Evolutionary conservation across 2,329 filamentous ascomycete species (phyloP).

Genomic region (Didymella exigua): DNA sequence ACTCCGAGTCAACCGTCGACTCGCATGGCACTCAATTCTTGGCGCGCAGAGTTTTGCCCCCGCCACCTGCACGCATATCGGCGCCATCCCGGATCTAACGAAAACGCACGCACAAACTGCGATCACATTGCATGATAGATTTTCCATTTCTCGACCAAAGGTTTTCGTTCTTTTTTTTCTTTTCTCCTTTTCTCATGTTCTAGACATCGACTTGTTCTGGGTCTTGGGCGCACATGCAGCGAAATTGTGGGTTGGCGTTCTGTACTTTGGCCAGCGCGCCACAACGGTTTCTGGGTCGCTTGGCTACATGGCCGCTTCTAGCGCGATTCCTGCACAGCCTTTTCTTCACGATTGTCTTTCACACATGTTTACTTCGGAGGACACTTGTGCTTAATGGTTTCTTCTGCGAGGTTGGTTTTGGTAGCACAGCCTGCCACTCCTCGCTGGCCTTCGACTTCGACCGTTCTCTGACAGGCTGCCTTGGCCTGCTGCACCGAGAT

Average conservation of each 20-base stretch:
- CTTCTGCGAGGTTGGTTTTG: slow-evolving; percentile 28
- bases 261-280: slow-evolving; percentile 28
- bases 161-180: slow-evolving; percentile 22
- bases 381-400: slow-evolving; percentile 40
- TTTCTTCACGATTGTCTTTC: slow-evolving; percentile 37
- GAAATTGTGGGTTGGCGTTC: slow-evolving; percentile 45
- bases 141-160: slow-evolving; percentile 25
- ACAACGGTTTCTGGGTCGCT: slow-evolving; percentile 24
- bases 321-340: slow-evolving; percentile 15
- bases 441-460: slow-evolving; percentile 16
- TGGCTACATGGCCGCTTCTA: slow-evolving; percentile 22
- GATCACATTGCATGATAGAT: slow-evolving; percentile 50
- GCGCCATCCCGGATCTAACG: slow-evolving; percentile 44
- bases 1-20: slow-evolving; percentile 26
- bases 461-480: slow-evolving; percentile 3
- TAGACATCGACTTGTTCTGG: slow-evolving; percentile 42
- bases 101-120: slow-evolving; percentile 43
- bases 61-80: slow-evolving; percentile 46
- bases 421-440: slow-evolving; percentile 26
- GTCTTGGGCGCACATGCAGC: slow-evolving; percentile 40
- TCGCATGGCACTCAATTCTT: slow-evolving; percentile 17
- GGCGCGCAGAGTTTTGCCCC: slow-evolving; percentile 36
- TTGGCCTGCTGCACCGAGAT: slow-evolving; percentile 2
- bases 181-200: slow-evolving; percentile 36
- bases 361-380: slow-evolving; percentile 31